Conservation (phyloP, 1,284 basidiomycete species). For the Erythrobasidium hasegawianum region DNA sequence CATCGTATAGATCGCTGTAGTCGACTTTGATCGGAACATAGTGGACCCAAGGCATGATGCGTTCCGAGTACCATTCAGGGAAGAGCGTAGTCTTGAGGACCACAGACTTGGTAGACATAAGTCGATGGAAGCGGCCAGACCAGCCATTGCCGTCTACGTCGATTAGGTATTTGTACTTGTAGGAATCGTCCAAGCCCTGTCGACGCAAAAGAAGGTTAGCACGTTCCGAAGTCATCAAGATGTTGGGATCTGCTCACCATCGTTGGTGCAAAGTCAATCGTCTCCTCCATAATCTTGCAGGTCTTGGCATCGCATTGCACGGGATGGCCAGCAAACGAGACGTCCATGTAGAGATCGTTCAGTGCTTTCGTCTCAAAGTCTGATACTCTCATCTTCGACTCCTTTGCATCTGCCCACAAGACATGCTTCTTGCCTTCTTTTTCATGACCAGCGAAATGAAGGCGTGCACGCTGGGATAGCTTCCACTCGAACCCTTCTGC, state of each 20-base stretch:
- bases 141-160: slow-evolving; percentile 47
- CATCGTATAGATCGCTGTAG: slow-evolving; percentile 54
- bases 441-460: slow-evolving; percentile 45
- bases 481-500: slow-evolving; percentile 42
- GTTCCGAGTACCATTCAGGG: slow-evolving; percentile 54
- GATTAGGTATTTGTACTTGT: slow-evolving; percentile 42
- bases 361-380: slow-evolving; percentile 40
- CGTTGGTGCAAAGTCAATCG: slow-evolving; percentile 44
- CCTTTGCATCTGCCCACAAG: slow-evolving; percentile 40
- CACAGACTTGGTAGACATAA: slow-evolving; percentile 61
- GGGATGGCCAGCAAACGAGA: slow-evolving; percentile 44
- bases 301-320: slow-evolving; percentile 46
- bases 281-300: slow-evolving; percentile 42
- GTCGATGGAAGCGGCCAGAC: slow-evolving; percentile 46
- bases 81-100: slow-evolving; percentile 64
- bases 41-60: slow-evolving; percentile 44
- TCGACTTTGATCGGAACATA: slow-evolving; percentile 51
- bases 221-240: too few species aligned
- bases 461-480: slow-evolving; percentile 43
- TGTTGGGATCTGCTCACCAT: too few species aligned
- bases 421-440: slow-evolving; percentile 38
- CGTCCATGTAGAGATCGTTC: slow-evolving; percentile 46
- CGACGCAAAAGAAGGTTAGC: slow-evolving; percentile 27
- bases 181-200: slow-evolving; percentile 32
- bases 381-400: slow-evolving; percentile 33